These are phyloP conservation scores for Didymella segeticola DNA, from an alignment of 2,329 filamentous ascomycete genomes.

Conservation along the genomic window DNA sequence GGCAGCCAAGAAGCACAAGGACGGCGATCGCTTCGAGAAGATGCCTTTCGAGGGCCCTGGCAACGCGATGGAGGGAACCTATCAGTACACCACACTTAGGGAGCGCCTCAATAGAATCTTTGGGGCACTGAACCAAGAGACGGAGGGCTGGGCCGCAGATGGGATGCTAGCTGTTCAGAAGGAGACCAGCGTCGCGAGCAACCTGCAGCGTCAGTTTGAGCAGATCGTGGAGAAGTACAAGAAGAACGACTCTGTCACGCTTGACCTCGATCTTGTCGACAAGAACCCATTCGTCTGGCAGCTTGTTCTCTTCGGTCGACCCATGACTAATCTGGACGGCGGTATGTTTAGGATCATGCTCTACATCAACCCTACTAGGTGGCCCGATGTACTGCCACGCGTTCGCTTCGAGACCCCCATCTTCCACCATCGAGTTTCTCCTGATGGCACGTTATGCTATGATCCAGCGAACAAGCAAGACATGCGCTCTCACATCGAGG, in stretches of 20 bases:
- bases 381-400: slow-evolving; percentile 87
- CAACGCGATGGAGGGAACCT: slow-evolving; percentile 87
- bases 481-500: slow-evolving; percentile 81
- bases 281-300: slow-evolving; percentile 90
- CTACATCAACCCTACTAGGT: slow-evolving; percentile 75
- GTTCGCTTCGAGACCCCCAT: slow-evolving; percentile 80
- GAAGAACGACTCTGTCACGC: slow-evolving; percentile 69
- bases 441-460: slow-evolving; percentile 84
- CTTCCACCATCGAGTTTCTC: slow-evolving; percentile 86
- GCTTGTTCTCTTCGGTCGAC: slow-evolving; percentile 86
- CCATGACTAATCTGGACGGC: slow-evolving; percentile 92
- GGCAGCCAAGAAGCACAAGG: slow-evolving; percentile 67
- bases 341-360: slow-evolving; percentile 82
- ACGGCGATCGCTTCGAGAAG: slow-evolving; percentile 69
- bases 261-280: slow-evolving; percentile 78
- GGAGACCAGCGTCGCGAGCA: slow-evolving; percentile 78
- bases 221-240: slow-evolving; percentile 81
- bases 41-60: slow-evolving; percentile 85
- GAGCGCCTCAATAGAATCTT: slow-evolving; percentile 73
- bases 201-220: slow-evolving; percentile 82
- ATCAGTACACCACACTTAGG: slow-evolving; percentile 79
- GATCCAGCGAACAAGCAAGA: slow-evolving; percentile 72
- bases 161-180: slow-evolving; percentile 68
- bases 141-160: slow-evolving; percentile 71
- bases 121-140: slow-evolving; percentile 74